Evolutionary conservation across 2,329 filamentous ascomycete species (phyloP).

Genomic region (Chrysoporthe puriensis): DNA sequence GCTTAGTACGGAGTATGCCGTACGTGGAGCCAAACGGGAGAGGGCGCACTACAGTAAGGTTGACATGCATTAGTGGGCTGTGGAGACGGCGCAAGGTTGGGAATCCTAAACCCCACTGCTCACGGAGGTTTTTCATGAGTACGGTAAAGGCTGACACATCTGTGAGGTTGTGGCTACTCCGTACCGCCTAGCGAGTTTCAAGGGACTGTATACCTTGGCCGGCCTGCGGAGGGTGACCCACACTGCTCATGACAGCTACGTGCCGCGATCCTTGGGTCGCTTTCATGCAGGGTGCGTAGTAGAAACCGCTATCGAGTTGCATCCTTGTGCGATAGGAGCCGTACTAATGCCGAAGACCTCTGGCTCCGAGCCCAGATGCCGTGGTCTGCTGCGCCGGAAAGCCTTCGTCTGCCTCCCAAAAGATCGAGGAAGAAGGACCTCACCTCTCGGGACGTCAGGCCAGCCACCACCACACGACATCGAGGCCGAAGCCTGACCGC

Average conservation of each 20-base stretch:
- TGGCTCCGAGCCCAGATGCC: neutral
- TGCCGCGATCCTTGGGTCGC: neutral
- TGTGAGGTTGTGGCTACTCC: conserved; percentile 50
- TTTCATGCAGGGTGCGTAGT: conserved; percentile 8
- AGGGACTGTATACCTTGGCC: conserved; percentile 41
- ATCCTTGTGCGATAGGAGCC: conserved; percentile 1
- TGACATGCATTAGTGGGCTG: conserved; percentile 13
- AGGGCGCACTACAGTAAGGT: neutral
- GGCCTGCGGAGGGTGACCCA: conserved; percentile 25
- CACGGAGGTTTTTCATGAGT: conserved; percentile 14
- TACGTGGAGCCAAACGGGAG: neutral
- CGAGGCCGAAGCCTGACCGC: neutral
- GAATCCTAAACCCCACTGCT: neutral
- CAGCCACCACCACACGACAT: neutral
- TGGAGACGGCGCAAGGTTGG: neutral
- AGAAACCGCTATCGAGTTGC: conserved; percentile 3
- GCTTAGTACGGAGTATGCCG: neutral
- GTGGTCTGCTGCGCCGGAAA: neutral
- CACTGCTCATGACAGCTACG: neutral
- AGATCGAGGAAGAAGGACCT: neutral
- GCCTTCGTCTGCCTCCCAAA: neutral
- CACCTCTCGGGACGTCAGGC: too few species aligned
- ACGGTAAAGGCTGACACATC: conserved; percentile 48
- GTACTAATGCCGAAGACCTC: neutral
- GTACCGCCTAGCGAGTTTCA: conserved; percentile 57